phyloP scores from a whole-genome alignment of 495 filamentous ascomycete genomes.

The Tuber indicum region DNA sequence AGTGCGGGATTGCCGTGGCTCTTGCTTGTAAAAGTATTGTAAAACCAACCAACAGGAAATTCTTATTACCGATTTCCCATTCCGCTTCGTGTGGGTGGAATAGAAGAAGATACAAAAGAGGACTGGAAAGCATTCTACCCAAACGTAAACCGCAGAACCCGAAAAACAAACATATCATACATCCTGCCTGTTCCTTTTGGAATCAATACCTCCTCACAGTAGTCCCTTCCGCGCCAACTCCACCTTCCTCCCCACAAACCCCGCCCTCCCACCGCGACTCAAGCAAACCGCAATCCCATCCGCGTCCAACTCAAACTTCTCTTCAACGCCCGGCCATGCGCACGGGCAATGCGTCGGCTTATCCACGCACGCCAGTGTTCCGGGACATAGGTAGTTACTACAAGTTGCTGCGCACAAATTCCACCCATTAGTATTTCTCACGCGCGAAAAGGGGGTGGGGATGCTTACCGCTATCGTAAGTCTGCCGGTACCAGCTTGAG shows the following conservation, averaged over 20 bases:
- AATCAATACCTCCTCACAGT: conserved; percentile 46
- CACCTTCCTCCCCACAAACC: conserved; percentile 52
- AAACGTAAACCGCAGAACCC: conserved; percentile 7
- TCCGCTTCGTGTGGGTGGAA: background rate
- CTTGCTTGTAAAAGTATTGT: background rate
- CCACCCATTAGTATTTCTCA: conserved; percentile 1
- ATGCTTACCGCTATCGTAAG: conserved; percentile 54
- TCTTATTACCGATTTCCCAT: background rate
- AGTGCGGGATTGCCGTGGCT: background rate
- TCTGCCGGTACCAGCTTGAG: conserved; percentile 58
- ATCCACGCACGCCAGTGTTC: conserved; percentile 65
- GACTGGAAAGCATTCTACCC: background rate
- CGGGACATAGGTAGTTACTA: conserved; percentile 65
- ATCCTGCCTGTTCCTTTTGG: no score
- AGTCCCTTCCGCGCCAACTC: conserved; percentile 62
- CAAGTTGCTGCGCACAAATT: conserved; percentile 51
- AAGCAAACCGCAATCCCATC: conserved; percentile 64
- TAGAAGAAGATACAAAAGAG: background rate
- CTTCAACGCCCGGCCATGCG: conserved; percentile 59
- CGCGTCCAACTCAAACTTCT: conserved; percentile 61
- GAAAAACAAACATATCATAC: background rate
- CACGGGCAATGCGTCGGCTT: conserved; percentile 75
- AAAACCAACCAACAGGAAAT: background rate
- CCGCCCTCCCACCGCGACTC: conserved; percentile 55
- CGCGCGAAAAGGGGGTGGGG: conserved; percentile 5